These are phyloP conservation scores for Cladochytrium replicatum DNA, from an alignment of 192 early-diverging fungal species.

Conservation along the genomic window DNA sequence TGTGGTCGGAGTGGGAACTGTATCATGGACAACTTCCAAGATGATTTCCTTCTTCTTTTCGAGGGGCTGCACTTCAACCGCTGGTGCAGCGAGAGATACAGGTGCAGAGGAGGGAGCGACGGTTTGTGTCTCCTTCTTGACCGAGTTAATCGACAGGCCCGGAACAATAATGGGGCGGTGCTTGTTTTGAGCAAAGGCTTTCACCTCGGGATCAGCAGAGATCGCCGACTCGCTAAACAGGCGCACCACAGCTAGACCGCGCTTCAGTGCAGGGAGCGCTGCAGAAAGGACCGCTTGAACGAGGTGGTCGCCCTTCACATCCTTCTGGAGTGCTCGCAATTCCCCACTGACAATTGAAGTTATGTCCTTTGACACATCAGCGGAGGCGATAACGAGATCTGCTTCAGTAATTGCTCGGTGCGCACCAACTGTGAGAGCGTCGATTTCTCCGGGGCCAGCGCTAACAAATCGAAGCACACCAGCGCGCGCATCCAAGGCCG, in stretches of 20 bases:
- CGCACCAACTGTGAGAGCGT: conserved; percentile 14
- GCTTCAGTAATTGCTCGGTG: conserved; percentile 10
- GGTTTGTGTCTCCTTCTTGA: not conserved
- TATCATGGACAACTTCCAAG: too few relatives aligned
- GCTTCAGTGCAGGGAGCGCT: conserved; percentile 12
- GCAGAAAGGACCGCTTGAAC: not conserved
- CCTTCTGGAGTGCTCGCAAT: conserved; percentile 4
- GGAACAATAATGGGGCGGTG: conserved; percentile 62
- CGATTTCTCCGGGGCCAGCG: conserved; percentile 9
- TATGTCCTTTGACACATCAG: conserved; percentile 11
- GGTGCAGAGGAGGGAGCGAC: not conserved
- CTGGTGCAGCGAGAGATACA: not conserved
- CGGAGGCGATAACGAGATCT: conserved; percentile 15
- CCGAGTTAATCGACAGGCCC: conserved; percentile 38
- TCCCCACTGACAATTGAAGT: conserved; percentile 9
- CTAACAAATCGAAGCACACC: conserved; percentile 7
- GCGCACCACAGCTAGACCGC: conserved; percentile 15
- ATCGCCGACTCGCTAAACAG: conserved; percentile 1
- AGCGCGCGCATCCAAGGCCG: not conserved
- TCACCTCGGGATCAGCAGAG: conserved; percentile 4
- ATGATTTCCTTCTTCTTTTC: too few relatives aligned
- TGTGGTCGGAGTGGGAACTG: too few relatives aligned
- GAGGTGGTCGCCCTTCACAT: not conserved
- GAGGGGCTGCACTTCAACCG: not conserved
- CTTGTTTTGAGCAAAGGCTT: conserved; percentile 50